Conservation (phyloP, 768 basidiomycete species). For the Pulveroboletus sp. region DNA sequence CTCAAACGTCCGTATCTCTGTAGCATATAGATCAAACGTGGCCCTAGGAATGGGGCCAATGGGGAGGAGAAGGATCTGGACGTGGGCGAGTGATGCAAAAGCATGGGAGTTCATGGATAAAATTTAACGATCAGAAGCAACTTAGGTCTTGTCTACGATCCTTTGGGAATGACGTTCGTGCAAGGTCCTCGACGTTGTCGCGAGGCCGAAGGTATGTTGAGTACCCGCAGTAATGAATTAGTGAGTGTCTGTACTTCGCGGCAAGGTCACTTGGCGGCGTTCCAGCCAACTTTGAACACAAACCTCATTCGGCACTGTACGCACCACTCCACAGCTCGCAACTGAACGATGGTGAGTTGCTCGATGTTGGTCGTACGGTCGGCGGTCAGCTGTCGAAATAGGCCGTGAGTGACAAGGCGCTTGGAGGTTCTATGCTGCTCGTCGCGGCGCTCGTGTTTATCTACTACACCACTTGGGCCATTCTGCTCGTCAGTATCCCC, state of each 20-base stretch:
- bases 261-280: not conserved
- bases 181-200: constrained; percentile 1
- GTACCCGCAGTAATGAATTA: not conserved
- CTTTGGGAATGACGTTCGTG: not conserved
- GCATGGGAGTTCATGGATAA: constrained; percentile 60
- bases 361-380: not conserved
- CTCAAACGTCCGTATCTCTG: constrained; percentile 70
- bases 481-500: constrained; percentile 63
- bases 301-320: constrained; percentile 9
- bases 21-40: constrained; percentile 71
- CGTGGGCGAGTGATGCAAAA: constrained; percentile 81
- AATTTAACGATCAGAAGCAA: not conserved
- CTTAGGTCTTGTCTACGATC: not conserved
- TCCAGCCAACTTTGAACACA: constrained; percentile 17
- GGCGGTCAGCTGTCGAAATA: constrained; percentile 29
- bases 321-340: not conserved
- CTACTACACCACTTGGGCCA: constrained; percentile 92
- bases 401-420: constrained; percentile 75
- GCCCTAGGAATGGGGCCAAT: constrained; percentile 68
- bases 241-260: not conserved
- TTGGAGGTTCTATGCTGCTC: constrained; percentile 79
- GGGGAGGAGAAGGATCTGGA: constrained; percentile 82
- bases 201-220: not conserved
- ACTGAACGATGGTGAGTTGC: constrained; percentile 25
- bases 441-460: constrained; percentile 71